Percentiles rank a stretch among this genome's conserved stretches.
These are phyloP conservation scores for Aspergillus uvarum DNA, from an alignment of 2,329 filamentous ascomycete genomes.

Conservation along the genomic window DNA sequence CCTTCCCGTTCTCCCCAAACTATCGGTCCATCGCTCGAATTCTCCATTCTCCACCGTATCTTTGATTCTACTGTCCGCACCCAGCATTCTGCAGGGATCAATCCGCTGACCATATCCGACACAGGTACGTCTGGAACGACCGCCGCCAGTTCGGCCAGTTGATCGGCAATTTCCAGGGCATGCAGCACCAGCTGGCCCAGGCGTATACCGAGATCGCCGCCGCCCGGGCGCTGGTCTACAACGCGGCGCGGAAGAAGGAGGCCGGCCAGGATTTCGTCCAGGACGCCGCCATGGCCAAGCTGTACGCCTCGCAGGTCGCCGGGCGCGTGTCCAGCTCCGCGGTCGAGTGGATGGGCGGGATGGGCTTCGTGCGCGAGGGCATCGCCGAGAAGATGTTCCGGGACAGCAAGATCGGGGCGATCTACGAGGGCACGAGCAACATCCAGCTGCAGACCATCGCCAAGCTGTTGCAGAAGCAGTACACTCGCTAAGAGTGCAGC, in stretches of 20 bases:
- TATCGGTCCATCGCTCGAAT: too few species aligned
- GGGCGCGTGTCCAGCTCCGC: slow-evolving; percentile 80
- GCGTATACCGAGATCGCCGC: slow-evolving; percentile 91
- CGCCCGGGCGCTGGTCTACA: slow-evolving; percentile 89
- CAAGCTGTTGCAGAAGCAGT: slow-evolving; percentile 67
- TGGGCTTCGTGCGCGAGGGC: slow-evolving; percentile 96
- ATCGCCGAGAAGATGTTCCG: slow-evolving; percentile 97
- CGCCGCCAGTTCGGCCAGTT: slow-evolving; percentile 93
- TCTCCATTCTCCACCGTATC: too few species aligned
- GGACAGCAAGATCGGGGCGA: slow-evolving; percentile 97
- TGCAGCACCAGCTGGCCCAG: slow-evolving; percentile 98
- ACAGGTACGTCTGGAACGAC: slow-evolving; percentile 93
- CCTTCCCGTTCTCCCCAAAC: not conserved
- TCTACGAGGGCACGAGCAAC: slow-evolving; percentile 80
- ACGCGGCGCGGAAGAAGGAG: slow-evolving; percentile 97
- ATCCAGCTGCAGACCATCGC: slow-evolving; percentile 71
- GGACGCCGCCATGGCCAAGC: slow-evolving; percentile 97
- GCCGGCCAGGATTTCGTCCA: slow-evolving; percentile 91
- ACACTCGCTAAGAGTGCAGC: slow-evolving; percentile 52
- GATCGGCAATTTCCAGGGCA: slow-evolving; percentile 95
- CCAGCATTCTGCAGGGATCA: too few species aligned
- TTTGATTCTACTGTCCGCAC: too few species aligned
- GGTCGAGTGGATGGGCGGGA: slow-evolving; percentile 99
- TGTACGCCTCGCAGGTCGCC: slow-evolving; percentile 90
- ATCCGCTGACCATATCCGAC: too few species aligned